These are phyloP conservation scores for Megacollybia marginata DNA, from an alignment of 768 basidiomycete species.

Conservation along the genomic window DNA sequence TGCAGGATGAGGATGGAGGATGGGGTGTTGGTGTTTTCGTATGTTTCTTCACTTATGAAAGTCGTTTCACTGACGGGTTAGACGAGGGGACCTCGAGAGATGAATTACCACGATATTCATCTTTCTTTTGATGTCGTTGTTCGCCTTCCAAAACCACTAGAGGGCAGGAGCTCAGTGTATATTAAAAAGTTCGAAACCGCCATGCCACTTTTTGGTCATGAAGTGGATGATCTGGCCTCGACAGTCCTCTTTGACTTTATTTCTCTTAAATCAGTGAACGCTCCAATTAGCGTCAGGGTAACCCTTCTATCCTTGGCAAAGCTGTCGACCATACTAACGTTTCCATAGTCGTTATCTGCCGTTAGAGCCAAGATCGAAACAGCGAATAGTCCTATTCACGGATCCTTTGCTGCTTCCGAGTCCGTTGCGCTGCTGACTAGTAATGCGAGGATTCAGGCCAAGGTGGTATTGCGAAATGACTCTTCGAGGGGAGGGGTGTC, in stretches of 20 bases:
- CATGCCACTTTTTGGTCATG: constrained; percentile 21
- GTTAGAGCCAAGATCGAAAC: constrained; percentile 15
- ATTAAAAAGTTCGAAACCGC: constrained; percentile 21
- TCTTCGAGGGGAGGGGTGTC: constrained; percentile 1
- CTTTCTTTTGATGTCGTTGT: constrained; percentile 21
- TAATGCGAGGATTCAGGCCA: constrained; percentile 24
- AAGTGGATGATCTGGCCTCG: constrained; percentile 18
- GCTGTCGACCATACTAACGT: no score
- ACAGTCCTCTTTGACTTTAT: constrained; percentile 20
- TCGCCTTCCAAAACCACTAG: constrained; percentile 17
- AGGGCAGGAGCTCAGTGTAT: constrained; percentile 8
- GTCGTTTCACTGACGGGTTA: constrained; percentile 7
- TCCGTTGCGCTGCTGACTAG: constrained; percentile 23
- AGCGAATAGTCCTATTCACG: constrained; percentile 26
- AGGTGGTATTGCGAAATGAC: constrained; percentile 16
- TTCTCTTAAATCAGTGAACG: constrained; percentile 14
- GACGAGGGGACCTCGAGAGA: neutral
- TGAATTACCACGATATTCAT: constrained; percentile 5
- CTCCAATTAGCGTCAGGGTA: constrained; percentile 20
- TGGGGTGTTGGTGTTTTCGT: constrained; percentile 30
- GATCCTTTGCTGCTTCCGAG: constrained; percentile 25
- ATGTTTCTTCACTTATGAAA: constrained; percentile 6
- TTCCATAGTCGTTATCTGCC: constrained; percentile 27
- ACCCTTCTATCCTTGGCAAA: constrained; percentile 1
- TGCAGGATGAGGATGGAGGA: constrained; percentile 15